phyloP scores from a whole-genome alignment of 805 yeast genomes.

The Candida andamanensis region DNA sequence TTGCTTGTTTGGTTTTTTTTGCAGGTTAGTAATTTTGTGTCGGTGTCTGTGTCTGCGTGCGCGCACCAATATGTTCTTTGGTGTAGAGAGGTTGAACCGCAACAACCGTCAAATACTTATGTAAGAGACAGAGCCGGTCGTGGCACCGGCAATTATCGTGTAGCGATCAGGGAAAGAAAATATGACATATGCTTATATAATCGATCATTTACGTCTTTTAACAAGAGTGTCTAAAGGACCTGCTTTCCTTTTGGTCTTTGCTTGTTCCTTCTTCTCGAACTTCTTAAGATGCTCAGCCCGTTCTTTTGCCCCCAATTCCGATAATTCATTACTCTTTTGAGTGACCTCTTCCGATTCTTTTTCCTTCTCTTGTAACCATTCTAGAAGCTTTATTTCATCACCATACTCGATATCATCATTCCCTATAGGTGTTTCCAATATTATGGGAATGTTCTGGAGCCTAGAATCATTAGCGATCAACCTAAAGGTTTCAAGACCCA shows the following conservation, averaged over 20 bases:
- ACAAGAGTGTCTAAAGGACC: conserved; percentile 11
- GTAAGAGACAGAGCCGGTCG: no score
- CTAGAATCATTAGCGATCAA: conserved; percentile 64
- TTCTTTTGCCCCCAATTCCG: conserved; percentile 58
- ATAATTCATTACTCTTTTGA: conserved; percentile 45
- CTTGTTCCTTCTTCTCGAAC: conserved; percentile 48
- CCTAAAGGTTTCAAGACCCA: conserved; percentile 83
- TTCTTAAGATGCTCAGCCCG: conserved; percentile 66
- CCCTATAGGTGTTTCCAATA: conserved; percentile 81
- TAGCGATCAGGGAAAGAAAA: no score
- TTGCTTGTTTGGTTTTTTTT: no score
- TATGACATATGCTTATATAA: no score
- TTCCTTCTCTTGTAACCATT: conserved; percentile 65
- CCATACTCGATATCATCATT: conserved; percentile 66
- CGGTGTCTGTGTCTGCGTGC: not conserved
- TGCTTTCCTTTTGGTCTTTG: conserved; percentile 3
- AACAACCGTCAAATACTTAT: no score
- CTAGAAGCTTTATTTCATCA: conserved; percentile 75
- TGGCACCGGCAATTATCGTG: no score
- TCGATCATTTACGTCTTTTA: no score
- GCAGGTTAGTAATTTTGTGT: no score
- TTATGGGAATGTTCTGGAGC: conserved; percentile 64
- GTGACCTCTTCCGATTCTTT: conserved; percentile 52
- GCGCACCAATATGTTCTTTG: not conserved
- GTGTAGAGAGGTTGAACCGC: no score